Evolutionary conservation across 2,329 filamentous ascomycete genomes (phyloP).

Genomic region (Dothistroma septosporum): DNA sequence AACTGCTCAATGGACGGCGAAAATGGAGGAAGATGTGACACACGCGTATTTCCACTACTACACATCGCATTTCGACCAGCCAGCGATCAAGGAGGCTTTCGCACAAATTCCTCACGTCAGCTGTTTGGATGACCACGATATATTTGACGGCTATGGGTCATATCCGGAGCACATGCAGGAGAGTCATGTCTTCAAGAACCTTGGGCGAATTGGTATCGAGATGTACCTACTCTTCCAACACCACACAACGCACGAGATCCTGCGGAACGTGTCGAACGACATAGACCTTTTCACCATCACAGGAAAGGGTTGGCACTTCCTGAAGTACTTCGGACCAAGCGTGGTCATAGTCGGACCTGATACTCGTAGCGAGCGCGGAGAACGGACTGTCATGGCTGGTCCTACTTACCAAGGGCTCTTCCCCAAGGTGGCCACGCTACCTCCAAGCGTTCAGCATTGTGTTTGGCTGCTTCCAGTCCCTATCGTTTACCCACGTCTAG

Average conservation of each 20-base stretch:
- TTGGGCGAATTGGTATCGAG: slow-evolving; percentile 88
- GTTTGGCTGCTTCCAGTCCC: slow-evolving; percentile 95
- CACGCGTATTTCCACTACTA: slow-evolving; percentile 99
- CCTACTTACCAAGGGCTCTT: slow-evolving; percentile 97
- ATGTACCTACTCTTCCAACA: slow-evolving; percentile 99
- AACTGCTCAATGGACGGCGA: slow-evolving; percentile 85
- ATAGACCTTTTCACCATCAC: slow-evolving; percentile 93
- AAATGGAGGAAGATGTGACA: slow-evolving; percentile 89
- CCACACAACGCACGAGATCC: slow-evolving; percentile 89
- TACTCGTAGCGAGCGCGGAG: slow-evolving; percentile 85
- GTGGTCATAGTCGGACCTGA: slow-evolving; percentile 88
- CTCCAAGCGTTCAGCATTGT: slow-evolving; percentile 91
- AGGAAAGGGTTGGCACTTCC: slow-evolving; percentile 96
- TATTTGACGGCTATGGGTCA: slow-evolving; percentile 95
- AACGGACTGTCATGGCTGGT: slow-evolving; percentile 87
- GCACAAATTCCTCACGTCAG: slow-evolving; percentile 93
- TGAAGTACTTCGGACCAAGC: slow-evolving; percentile 90
- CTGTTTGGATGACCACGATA: slow-evolving; percentile 94
- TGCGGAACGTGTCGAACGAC: slow-evolving; percentile 83
- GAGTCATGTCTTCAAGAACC: slow-evolving; percentile 97
- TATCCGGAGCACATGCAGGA: slow-evolving; percentile 99
- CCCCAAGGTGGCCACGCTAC: slow-evolving; percentile 86
- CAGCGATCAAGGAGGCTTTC: slow-evolving; percentile 88
- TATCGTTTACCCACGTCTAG: slow-evolving; percentile 82
- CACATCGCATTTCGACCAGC: slow-evolving; percentile 96